phyloP scores from a whole-genome alignment of 768 basidiomycete genomes.

The Lactarius deliciosus region DNA sequence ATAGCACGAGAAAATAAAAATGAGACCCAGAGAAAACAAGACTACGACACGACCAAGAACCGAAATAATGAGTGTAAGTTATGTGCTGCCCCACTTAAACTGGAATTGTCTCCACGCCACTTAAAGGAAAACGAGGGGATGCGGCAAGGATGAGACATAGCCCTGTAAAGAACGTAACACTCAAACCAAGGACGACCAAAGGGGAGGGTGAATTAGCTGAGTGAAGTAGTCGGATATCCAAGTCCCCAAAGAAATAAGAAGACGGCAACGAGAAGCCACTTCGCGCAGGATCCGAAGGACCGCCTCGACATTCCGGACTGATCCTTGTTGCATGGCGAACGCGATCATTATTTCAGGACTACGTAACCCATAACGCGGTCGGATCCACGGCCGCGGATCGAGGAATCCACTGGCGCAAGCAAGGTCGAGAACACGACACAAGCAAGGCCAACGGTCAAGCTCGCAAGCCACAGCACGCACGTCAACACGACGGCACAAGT shows the following conservation, averaged over 20 bases:
- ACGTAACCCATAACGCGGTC: not conserved
- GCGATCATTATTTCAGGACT: not conserved
- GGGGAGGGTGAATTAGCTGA: not conserved
- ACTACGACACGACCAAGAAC: not conserved
- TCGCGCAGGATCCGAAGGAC: not conserved
- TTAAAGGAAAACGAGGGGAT: not conserved
- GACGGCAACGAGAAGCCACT: slow-evolving; percentile 5
- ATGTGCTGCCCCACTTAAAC: not conserved
- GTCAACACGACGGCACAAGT: not conserved
- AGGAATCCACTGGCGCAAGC: not conserved
- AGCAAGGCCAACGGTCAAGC: slow-evolving; percentile 9
- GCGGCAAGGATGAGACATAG: slow-evolving; percentile 11
- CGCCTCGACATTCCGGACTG: not conserved
- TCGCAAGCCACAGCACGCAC: slow-evolving; percentile 9
- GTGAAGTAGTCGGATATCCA: not conserved
- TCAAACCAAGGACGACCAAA: not conserved
- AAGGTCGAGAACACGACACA: not conserved
- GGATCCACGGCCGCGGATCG: not conserved
- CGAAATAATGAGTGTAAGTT: not conserved
- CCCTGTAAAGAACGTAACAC: slow-evolving; percentile 4
- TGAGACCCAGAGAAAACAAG: no score
- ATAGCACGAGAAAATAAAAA: no score
- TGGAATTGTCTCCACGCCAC: not conserved
- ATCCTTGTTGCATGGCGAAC: not conserved
- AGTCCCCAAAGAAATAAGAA: slow-evolving; percentile 14